Base-by-base conservation (phyloP, 345 rosid species). In the Crucihimalaya himalaica region DNA sequence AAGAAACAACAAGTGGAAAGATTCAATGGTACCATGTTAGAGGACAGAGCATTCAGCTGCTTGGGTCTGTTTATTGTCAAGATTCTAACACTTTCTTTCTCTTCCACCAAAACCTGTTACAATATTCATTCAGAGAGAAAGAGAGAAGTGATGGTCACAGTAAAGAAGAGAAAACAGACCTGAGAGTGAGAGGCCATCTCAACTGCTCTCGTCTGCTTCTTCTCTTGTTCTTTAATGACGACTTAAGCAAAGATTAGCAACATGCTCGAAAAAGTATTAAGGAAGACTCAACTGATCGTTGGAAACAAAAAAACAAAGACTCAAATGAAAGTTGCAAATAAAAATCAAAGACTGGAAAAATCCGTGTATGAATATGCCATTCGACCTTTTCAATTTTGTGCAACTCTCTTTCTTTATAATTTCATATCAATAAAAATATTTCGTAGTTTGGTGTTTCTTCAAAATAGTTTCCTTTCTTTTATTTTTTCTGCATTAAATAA, bases 61-160 rank as follows among this genome's bases (percentile, higher is more conserved):
- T 78, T 86, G 32, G 90, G 82, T 81, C 90, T 82, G 86, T 88
- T 93, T 12, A 93, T 58, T 21, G 78, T 86, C 75, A 93, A 76
- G 25, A 70, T 86, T 78, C 87, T 87, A 12, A 72, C 86, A 63
- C 10, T 79, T 4, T 78, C 55, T 27, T 67, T 85, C 77, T 80
- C 85, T 81, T 92, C 87, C 62, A 87, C 89, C 63, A 90, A 72
- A 68, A 93, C 75, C 93, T 85, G 83, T 46, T 19, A 29, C 18
- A 66, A 59, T 32, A 59, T 1, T 56, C 13, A 35, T 31, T 46
- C 1, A 66, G 57, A 32, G 48, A 50, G 27, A 66, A 50, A 32
- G 48, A 50, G 27, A 16, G 12, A 32, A 39, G 21, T 19, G 21
- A 0, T 31, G 6, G 27, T 42, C 5, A 12, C 3, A 45, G 47